Conservation (phyloP, 495 filamentous ascomycete genomes). For the Lichina pygmaea region DNA sequence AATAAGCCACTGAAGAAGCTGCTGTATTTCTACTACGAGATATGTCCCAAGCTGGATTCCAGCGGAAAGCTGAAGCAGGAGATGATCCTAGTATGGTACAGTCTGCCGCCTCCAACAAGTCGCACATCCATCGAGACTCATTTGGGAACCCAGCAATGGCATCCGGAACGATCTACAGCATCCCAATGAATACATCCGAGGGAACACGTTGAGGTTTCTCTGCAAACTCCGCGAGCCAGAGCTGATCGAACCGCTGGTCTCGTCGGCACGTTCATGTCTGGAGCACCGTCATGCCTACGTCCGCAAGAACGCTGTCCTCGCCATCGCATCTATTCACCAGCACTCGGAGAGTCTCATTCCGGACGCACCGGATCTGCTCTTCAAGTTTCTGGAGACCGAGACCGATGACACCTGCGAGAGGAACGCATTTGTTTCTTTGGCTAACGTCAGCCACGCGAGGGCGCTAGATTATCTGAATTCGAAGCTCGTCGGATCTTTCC, state of each 20-base stretch:
- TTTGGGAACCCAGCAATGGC: slow-evolving; percentile 41
- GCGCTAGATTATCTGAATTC: slow-evolving; percentile 68
- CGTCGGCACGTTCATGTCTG: slow-evolving; percentile 70
- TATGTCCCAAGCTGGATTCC: slow-evolving; percentile 83
- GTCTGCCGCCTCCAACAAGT: not conserved
- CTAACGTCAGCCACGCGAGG: slow-evolving; percentile 77
- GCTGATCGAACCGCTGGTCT: slow-evolving; percentile 83
- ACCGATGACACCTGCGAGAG: slow-evolving; percentile 92
- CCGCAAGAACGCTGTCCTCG: slow-evolving; percentile 91
- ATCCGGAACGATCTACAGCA: slow-evolving; percentile 95
- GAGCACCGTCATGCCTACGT: slow-evolving; percentile 95
- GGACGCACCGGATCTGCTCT: slow-evolving; percentile 80
- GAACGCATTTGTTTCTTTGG: slow-evolving; percentile 84
- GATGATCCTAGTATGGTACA: slow-evolving; percentile 97
- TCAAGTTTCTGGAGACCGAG: slow-evolving; percentile 72
- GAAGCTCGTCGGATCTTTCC: slow-evolving; percentile 85
- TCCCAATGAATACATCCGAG: slow-evolving; percentile 92
- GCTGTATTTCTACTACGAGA: slow-evolving; percentile 97
- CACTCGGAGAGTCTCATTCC: slow-evolving; percentile 83
- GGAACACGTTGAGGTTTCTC: slow-evolving; percentile 87
- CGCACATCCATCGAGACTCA: not conserved
- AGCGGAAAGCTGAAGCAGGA: slow-evolving; percentile 92
- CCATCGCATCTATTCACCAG: slow-evolving; percentile 73
- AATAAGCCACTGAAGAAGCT: slow-evolving; percentile 94
- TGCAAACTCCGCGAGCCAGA: slow-evolving; percentile 91